Evolutionary conservation across 768 basidiomycete species (phyloP).

Genomic region (Leccinum ochraceum): DNA sequence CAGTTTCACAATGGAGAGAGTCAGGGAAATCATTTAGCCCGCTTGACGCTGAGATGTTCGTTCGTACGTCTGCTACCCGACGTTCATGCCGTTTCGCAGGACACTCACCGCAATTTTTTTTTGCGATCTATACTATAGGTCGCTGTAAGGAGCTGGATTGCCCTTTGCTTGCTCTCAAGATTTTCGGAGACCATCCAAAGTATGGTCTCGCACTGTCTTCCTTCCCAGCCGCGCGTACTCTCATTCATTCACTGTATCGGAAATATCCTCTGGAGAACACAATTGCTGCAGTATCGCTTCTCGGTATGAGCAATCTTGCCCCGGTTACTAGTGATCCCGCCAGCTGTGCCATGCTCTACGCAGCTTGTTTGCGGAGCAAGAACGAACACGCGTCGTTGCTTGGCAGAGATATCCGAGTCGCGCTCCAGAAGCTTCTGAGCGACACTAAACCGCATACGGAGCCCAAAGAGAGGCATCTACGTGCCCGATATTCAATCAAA

Average conservation of each 20-base stretch:
- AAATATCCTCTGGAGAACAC: slow-evolving; percentile 47
- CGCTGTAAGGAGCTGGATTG: slow-evolving; percentile 62
- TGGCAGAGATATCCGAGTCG: slow-evolving; percentile 43
- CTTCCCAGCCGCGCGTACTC: slow-evolving; percentile 50
- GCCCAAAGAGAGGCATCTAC: slow-evolving; percentile 21
- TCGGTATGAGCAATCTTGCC: slow-evolving; percentile 53
- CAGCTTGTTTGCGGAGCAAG: slow-evolving; percentile 52
- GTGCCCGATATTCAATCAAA: slow-evolving; percentile 32
- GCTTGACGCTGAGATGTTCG: slow-evolving; percentile 48
- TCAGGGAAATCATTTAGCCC: slow-evolving; percentile 40
- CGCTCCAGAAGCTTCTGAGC: slow-evolving; percentile 37
- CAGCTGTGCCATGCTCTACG: slow-evolving; percentile 55
- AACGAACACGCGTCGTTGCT: slow-evolving; percentile 41
- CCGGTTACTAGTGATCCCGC: slow-evolving; percentile 55
- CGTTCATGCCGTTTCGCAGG: not conserved
- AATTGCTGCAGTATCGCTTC: slow-evolving; percentile 54
- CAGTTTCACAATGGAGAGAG: slow-evolving; percentile 36
- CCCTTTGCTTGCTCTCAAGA: slow-evolving; percentile 55
- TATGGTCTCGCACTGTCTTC: slow-evolving; percentile 55
- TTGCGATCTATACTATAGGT: slow-evolving; percentile 37
- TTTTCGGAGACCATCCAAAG: slow-evolving; percentile 63
- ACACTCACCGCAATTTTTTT: not conserved
- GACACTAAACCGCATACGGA: slow-evolving; percentile 18
- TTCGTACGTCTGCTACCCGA: slow-evolving; percentile 45
- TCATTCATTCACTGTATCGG: slow-evolving; percentile 56